Evolutionary conservation across 1,284 basidiomycete species (phyloP).

Genomic region (Naganishia liquefaciens): DNA sequence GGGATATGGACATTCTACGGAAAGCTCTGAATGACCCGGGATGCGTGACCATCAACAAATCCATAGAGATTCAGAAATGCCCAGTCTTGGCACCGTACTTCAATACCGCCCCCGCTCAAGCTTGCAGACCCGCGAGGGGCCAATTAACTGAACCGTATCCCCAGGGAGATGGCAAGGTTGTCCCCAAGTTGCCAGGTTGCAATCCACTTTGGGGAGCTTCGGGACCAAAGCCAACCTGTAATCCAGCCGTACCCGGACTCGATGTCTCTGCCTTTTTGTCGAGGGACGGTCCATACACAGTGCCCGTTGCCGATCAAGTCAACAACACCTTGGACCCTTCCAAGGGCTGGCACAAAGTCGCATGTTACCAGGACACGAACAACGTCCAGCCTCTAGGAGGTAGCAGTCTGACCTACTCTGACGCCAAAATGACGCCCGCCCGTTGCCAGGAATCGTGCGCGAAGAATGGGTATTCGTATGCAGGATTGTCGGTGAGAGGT

Average conservation of each 20-base stretch:
- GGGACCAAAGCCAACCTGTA: slow-evolving; percentile 32
- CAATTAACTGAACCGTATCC: slow-evolving; percentile 36
- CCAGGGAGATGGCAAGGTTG: slow-evolving; percentile 37
- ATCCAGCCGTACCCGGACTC: slow-evolving; percentile 27
- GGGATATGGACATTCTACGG: slow-evolving; percentile 41
- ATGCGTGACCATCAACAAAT: slow-evolving; percentile 31
- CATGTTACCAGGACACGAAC: slow-evolving; percentile 34
- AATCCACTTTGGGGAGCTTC: slow-evolving; percentile 40
- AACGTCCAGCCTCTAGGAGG: neutral
- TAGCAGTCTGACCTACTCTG: slow-evolving; percentile 6
- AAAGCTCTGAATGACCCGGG: slow-evolving; percentile 38
- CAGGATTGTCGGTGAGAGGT: neutral
- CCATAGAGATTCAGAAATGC: slow-evolving; percentile 38
- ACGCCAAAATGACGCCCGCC: slow-evolving; percentile 1
- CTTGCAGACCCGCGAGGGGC: slow-evolving; percentile 40
- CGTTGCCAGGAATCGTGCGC: slow-evolving; percentile 6
- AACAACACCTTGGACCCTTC: slow-evolving; percentile 19
- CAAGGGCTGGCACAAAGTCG: slow-evolving; percentile 39
- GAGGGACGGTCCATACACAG: slow-evolving; percentile 37
- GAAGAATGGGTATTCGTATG: neutral
- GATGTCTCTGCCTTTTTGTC: slow-evolving; percentile 36
- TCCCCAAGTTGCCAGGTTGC: slow-evolving; percentile 43
- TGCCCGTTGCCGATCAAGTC: slow-evolving; percentile 16
- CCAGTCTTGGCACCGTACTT: slow-evolving; percentile 37
- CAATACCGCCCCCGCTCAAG: slow-evolving; percentile 17